Base-by-base conservation (phyloP, 495 filamentous ascomycete species). In the Antarctomyces pellizariae region DNA sequence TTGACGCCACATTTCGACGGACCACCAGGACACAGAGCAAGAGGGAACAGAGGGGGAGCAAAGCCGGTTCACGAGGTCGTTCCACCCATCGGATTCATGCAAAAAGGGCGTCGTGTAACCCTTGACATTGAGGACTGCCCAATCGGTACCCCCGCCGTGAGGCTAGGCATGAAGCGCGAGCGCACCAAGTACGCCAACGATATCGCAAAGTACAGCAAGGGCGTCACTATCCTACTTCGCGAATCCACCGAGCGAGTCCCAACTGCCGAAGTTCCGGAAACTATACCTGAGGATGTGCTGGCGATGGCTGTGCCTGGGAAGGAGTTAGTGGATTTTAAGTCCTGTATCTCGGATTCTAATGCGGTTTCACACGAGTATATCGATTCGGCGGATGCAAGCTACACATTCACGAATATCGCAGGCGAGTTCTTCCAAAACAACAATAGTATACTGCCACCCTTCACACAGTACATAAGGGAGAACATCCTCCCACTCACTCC, bases 371-470 rank as follows among this genome's bases (percentile, higher is more conserved):
- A 71, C 21, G 86, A 97, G 45, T 91, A 89, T 46, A 57, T 97
- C 29, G 78, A 78, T 40, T 45, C 70, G 46, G n/a, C n/a, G n/a
- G n/a, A n/a, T n/a, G n/a, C n/a, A n/a, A n/a, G n/a, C n/a, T 90
- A 72, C 53, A 49, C 69, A 44, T 90, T 97, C 57, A 64, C 62
- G 43, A 93, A 84, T 58, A 76, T 72, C 16, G 86, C 86, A 11
- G 80, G 80, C 20, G 56, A 74, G 22, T 97, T 97, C 62, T 97
- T 97, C 65, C 86, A 97, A 43, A 97, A 97, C 56, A 97, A 97
- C 61, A 97, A 97, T 54, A 90, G 80, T 25, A 93, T 97, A 51
- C 70, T 97, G n/a, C 63, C 75, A 21, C 49, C 47, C 7, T 92
- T 97, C 52, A 93, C 82, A 7, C 62, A 68, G 33, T 93, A 84